Evolutionary conservation across 164 flowering plant species (phyloP), one percentile per base, ranked within the genome.

Genomic region (Euptelea pleiosperma): DNA sequence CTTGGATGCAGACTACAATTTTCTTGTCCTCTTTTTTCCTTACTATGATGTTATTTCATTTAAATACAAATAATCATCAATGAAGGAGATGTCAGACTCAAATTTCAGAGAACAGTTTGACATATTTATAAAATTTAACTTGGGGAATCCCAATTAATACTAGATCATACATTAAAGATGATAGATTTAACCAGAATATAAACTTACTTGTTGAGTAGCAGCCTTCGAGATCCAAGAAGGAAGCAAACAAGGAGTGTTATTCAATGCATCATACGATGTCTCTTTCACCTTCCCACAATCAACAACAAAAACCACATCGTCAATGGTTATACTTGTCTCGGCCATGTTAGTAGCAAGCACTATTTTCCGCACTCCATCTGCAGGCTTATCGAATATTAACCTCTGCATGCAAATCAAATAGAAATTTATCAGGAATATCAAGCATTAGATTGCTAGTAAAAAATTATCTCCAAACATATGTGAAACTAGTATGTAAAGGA

Each of bases 251-350:
- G 99, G 93, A 65, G 98, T 89, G 65, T 94, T 94, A 66, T 94
- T 94, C 67, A 94, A 62, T 47, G 99, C 99, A 72, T 94, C 99
- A 70, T 94, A 91, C 1, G 99, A 91, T 29, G 99, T 79, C 84
- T 94, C 99, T 60, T 94, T 94, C 48, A 90, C 98, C 77, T 94
- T 94, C 45, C 99, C 99, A 75, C 99, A 94, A 68, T 94, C 98
- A 55, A 94, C 70, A 47, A 94, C 96, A 78, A 77, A 94, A 45
- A 91, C 97, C 33, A 91, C 90, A 68, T 91, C 98, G 65, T 89
- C 76, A 36, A 94, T 85, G 24, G 97, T 94, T 62, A 91, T 91
- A 77, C 99, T 91, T 42, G 97, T 88, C 77, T 94, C 99, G 37
- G 99, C 99, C 76, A 94, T 91, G 72, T 94, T 94, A 43, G 99